Evolutionary conservation across 1,284 basidiomycete species (phyloP).

Genomic region (Rhodotorula sp.): DNA sequence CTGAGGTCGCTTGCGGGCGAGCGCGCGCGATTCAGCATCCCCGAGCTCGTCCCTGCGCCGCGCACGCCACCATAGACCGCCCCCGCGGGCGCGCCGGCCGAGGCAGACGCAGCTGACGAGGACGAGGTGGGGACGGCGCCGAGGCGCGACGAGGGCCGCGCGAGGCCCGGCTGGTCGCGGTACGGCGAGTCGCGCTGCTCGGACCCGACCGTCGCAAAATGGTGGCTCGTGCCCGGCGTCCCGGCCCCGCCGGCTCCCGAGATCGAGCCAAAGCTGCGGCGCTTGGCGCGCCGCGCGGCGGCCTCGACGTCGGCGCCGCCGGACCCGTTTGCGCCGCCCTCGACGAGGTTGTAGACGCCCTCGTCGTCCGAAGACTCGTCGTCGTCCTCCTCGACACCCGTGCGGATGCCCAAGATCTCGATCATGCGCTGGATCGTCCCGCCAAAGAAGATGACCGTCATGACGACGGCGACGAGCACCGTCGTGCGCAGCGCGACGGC

Average conservation of each 20-base stretch:
- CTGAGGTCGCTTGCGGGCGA: constrained; percentile 8
- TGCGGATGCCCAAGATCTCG: constrained; percentile 92
- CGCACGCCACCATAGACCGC: no score
- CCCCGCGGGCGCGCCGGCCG: no score
- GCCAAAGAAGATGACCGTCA: constrained; percentile 93
- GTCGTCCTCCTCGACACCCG: constrained; percentile 81
- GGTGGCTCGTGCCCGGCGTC: constrained; percentile 1
- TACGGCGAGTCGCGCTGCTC: constrained; percentile 20
- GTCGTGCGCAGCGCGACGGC: constrained; percentile 89
- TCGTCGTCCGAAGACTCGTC: constrained; percentile 68
- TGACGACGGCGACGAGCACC: constrained; percentile 90
- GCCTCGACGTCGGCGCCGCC: constrained; percentile 5
- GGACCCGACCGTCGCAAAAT: not conserved
- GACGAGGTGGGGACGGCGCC: not conserved
- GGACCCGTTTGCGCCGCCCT: no score
- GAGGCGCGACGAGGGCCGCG: not conserved
- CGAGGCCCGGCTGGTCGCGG: not conserved
- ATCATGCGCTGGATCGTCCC: constrained; percentile 97
- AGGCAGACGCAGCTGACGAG: not conserved
- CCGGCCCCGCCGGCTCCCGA: not conserved
- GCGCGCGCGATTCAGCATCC: no score
- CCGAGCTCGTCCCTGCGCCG: no score
- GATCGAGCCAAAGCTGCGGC: not conserved
- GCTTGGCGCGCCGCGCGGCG: not conserved
- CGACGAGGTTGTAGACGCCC: constrained; percentile 48